Base-by-base conservation (phyloP, 129 eudicot genomes). In the Escallonia herrerae region DNA sequence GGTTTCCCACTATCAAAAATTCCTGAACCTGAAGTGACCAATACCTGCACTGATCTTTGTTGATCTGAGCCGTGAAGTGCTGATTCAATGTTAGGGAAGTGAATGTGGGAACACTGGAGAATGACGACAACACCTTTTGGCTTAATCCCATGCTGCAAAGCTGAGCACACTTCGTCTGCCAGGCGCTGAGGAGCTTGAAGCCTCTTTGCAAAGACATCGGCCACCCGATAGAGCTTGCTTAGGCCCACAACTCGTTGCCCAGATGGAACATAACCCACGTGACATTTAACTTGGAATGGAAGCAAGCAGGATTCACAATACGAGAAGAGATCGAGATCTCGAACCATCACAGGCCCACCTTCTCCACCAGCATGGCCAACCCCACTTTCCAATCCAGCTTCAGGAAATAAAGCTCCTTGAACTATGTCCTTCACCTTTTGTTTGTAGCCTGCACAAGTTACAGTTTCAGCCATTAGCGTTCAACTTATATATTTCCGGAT, bases 281-380 rank as follows among this genome's bases (percentile, higher is more conserved):
- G 95, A 62, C 99, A 89, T 70, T 86, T 93, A 43, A 93, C 90
- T 77, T 86, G 95, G 84, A 93, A 93, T 0, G 99, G 99, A 40
- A 93, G 89, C 74, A 89, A 80, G 79, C 99, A 93, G 43, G 90
- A 86, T 77, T 93, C 99, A 6, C 99, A 93, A 44, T 83, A 86
- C 0, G 99, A 89, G 79, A 83, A 93, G 66, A 88, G 86, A 70
- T 89, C 90, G 10, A 93, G 81, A 76, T 93, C 99, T 59, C 99
- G 82, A 66, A 93, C 99, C 39, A 93, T 75, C 47, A 93, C 96
- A 43, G 83, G 95, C 65, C 99, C 99, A 40, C 99, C 96, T 1
- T 74, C 74, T 64, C 99, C 99, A 15, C 99, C 99, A 60, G 95
- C 99, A 44, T 81, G 86, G 5, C 97, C 97, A 14, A 46, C 79